A percentile compares a stretch with the other conserved stretches of the same genome.
Conservation (phyloP, 2,329 filamentous ascomycete species). For the Penicillium palitans region DNA sequence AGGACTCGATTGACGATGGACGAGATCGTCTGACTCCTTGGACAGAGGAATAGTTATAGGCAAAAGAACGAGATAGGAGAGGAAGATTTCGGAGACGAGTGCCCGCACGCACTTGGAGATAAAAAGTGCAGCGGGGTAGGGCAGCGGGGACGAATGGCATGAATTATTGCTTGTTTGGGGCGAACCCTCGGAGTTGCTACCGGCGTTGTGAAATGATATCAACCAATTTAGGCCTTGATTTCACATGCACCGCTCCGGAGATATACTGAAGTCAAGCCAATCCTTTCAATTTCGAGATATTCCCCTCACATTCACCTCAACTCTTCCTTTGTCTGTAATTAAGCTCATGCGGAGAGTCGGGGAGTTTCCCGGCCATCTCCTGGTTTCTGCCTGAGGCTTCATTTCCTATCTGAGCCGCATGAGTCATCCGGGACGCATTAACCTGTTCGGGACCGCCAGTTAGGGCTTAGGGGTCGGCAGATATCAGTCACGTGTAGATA, state of each 20-base stretch:
- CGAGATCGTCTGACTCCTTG: slow-evolving; percentile 19
- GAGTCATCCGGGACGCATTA: background rate
- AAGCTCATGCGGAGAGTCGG: slow-evolving; percentile 11
- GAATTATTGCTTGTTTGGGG: slow-evolving; percentile 29
- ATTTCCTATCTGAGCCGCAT: background rate
- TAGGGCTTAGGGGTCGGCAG: slow-evolving; percentile 24
- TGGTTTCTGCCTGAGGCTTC: slow-evolving; percentile 1
- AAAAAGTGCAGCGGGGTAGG: slow-evolving; percentile 28
- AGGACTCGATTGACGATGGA: slow-evolving; percentile 15
- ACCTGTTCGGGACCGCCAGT: background rate
- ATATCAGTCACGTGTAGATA: slow-evolving; percentile 34
- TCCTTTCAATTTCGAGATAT: background rate
- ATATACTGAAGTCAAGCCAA: background rate
- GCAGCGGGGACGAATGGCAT: slow-evolving; percentile 27
- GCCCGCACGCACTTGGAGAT: slow-evolving; percentile 23
- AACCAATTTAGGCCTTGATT: background rate
- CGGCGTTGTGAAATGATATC: slow-evolving; percentile 12
- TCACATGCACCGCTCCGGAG: background rate
- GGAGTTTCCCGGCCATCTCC: slow-evolving; percentile 4
- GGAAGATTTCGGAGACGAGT: slow-evolving; percentile 21
- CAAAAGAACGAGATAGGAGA: slow-evolving; percentile 13
- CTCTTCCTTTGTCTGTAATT: background rate
- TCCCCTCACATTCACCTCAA: background rate
- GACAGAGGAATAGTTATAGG: slow-evolving; percentile 13
- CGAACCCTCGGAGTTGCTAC: slow-evolving; percentile 22